Percentiles rank a stretch among this genome's conserved stretches.
Conservation (phyloP, 2,329 filamentous ascomycete species). For the Aspergillus pseudoglaucus region DNA sequence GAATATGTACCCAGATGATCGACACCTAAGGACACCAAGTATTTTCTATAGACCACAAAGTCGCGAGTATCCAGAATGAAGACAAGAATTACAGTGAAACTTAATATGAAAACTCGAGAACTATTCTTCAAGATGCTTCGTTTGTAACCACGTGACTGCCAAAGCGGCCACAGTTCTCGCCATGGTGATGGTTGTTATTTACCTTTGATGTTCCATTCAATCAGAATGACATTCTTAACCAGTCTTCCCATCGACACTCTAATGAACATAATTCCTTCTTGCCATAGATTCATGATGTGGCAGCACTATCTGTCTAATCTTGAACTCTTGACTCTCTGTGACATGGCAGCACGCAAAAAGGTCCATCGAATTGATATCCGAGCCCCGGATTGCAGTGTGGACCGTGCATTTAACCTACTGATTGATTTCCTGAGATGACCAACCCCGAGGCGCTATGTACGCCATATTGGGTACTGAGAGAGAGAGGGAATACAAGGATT, state of each 20-base stretch:
- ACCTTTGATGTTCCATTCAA: no score
- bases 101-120: no score
- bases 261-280: conserved; percentile 6
- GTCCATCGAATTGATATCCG: conserved; percentile 8
- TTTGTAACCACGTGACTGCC: no score
- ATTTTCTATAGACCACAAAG: no score
- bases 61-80: no score
- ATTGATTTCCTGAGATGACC: conserved; percentile 15
- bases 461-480: conserved; percentile 8
- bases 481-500: background rate
- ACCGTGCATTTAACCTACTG: conserved; percentile 11
- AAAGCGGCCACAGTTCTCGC: no score
- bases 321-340: conserved; percentile 8
- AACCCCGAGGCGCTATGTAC: conserved; percentile 12
- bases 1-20: no score
- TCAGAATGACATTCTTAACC: no score
- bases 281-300: conserved; percentile 8
- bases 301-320: conserved; percentile 9
- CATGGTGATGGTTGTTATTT: no score
- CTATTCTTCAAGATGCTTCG: no score
- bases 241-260: conserved; percentile 4
- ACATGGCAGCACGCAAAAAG: conserved; percentile 9
- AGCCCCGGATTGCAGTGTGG: background rate
- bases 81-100: no score
- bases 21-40: no score